phyloP scores from a whole-genome alignment of 345 rosid genomes.

The Camelina laxa region DNA sequence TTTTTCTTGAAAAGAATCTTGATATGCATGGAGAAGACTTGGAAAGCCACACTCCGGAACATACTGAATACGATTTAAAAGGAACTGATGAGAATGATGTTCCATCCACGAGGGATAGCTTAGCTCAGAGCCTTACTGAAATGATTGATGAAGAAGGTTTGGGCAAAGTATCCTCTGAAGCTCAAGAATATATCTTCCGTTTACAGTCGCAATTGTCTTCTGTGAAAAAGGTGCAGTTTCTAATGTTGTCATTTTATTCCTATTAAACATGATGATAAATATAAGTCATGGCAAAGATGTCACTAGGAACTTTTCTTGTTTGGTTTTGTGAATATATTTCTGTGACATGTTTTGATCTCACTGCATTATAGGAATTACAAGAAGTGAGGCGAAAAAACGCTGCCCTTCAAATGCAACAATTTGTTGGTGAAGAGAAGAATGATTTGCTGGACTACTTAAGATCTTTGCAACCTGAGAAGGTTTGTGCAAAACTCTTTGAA shows the following conservation, averaged over 20 bases:
- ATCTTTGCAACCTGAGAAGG: constrained; percentile 96
- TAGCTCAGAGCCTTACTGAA: constrained; percentile 44
- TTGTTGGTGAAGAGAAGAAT: constrained; percentile 98
- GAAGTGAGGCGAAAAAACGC: constrained; percentile 84
- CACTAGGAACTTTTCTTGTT: background rate
- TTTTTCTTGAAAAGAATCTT: constrained; percentile 85
- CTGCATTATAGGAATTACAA: constrained; percentile 68
- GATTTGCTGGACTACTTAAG: constrained; percentile 94
- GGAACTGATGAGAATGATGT: constrained; percentile 49
- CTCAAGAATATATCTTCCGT: constrained; percentile 68
- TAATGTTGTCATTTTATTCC: constrained; percentile 3
- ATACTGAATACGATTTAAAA: constrained; percentile 49
- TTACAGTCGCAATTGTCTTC: constrained; percentile 75
- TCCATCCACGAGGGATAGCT: constrained; percentile 44
- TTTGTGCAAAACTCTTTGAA: constrained; percentile 26
- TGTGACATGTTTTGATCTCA: constrained; percentile 13
- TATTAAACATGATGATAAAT: background rate
- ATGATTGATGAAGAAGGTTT: constrained; percentile 54
- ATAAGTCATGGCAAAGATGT: background rate
- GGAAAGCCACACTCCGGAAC: constrained; percentile 50
- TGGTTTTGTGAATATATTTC: background rate
- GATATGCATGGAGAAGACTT: constrained; percentile 54
- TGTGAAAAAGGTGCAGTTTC: constrained; percentile 65
- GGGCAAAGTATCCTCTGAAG: constrained; percentile 74
- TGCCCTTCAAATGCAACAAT: constrained; percentile 98